Percentiles rank a stretch among this genome's conserved stretches.
Evolutionary conservation across 495 filamentous ascomycete genomes (phyloP).

Genomic region (Poronia punctata): DNA sequence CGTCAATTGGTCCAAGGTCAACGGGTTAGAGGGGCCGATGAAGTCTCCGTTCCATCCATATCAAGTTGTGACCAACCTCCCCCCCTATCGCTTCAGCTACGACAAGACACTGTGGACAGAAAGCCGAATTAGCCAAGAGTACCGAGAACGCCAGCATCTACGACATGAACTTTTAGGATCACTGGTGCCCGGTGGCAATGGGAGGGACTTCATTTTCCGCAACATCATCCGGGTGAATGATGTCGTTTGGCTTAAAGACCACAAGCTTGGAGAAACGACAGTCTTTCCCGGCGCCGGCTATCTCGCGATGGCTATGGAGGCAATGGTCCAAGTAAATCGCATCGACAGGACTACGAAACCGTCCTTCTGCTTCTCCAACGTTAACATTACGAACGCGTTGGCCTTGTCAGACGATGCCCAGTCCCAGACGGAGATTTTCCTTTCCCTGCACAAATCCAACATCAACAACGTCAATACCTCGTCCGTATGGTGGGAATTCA

Average conservation of each 20-base stretch:
- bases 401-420: conserved; percentile 14
- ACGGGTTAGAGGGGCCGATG: conserved; percentile 14
- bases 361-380: conserved; percentile 32
- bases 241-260: conserved; percentile 37
- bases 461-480: conserved; percentile 19
- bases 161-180: conserved; percentile 37
- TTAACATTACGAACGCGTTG: conserved; percentile 19
- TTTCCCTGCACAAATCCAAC: conserved; percentile 15
- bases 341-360: conserved; percentile 24
- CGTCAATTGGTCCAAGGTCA: conserved; percentile 12
- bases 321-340: conserved; percentile 22
- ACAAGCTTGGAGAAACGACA: conserved; percentile 23
- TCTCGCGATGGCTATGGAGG: conserved; percentile 37
- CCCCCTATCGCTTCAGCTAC: conserved; percentile 36
- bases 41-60: conserved; percentile 9
- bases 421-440: conserved; percentile 22
- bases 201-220: conserved; percentile 34
- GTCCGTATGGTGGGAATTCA: conserved; percentile 27
- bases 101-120: conserved; percentile 30
- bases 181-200: conserved; percentile 19
- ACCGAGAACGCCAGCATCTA: conserved; percentile 13
- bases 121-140: conserved; percentile 23
- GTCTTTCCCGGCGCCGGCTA: conserved; percentile 41
- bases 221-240: conserved; percentile 33
- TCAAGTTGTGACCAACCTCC: conserved; percentile 9